Evolutionary conservation across 192 early-diverging fungal species (phyloP).

Genomic region (Backusella macrospora): DNA sequence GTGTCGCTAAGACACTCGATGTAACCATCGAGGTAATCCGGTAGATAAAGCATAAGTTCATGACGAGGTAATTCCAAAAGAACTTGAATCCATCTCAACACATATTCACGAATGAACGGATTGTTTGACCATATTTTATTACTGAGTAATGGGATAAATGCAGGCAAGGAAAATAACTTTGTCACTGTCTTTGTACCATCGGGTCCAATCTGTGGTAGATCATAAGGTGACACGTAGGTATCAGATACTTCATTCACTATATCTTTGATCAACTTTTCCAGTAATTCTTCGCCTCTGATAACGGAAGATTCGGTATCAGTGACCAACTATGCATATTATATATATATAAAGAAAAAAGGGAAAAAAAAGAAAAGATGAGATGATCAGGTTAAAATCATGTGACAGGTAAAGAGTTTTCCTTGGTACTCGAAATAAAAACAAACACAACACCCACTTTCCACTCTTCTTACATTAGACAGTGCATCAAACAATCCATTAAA

Average conservation of each 20-base stretch:
- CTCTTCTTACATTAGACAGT: conserved; percentile 75
- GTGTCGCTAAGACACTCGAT: conserved; percentile 89
- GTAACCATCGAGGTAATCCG: conserved; percentile 92
- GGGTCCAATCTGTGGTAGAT: conserved; percentile 25
- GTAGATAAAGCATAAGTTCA: conserved; percentile 88
- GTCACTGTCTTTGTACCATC: conserved; percentile 37
- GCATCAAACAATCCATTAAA: conserved; percentile 99
- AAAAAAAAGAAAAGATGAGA: neutral
- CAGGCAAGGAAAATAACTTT: conserved; percentile 78
- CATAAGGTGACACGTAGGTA: conserved; percentile 61
- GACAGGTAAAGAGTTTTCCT: neutral
- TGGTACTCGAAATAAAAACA: neutral
- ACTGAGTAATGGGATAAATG: conserved; percentile 90
- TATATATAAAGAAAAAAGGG: too few relatives aligned
- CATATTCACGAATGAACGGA: conserved; percentile 85
- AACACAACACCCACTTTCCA: neutral
- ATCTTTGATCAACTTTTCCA: conserved; percentile 95
- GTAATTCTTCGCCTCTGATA: conserved; percentile 90
- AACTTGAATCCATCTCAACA: conserved; percentile 93
- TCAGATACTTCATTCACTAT: conserved; percentile 91
- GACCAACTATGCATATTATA: conserved; percentile 57
- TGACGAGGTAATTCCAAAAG: conserved; percentile 92
- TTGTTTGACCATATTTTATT: conserved; percentile 92
- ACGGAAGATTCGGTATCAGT: conserved; percentile 90
- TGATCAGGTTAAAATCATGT: neutral